Conservation (phyloP, 2,329 filamentous ascomycete genomes). For the Trichoderma endophyticum region DNA sequence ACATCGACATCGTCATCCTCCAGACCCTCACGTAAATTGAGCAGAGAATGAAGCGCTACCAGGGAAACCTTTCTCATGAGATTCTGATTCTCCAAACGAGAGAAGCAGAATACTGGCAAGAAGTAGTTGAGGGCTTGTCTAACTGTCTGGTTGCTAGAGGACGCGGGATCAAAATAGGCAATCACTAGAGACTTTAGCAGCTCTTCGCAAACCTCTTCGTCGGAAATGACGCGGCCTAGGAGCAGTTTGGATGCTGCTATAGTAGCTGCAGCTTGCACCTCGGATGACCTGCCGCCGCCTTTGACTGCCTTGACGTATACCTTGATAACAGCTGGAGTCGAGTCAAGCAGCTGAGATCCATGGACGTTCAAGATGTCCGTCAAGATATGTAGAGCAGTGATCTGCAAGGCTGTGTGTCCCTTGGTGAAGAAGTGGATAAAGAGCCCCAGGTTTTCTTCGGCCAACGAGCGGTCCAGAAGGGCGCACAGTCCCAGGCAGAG, state of each 20-base stretch:
- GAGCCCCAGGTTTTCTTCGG: constrained; percentile 84
- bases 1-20: constrained; percentile 75
- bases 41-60: constrained; percentile 70
- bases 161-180: constrained; percentile 86
- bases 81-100: constrained; percentile 74
- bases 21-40: constrained; percentile 67
- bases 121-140: constrained; percentile 90
- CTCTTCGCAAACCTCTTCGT: constrained; percentile 63
- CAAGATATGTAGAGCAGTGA: constrained; percentile 85
- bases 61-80: constrained; percentile 74
- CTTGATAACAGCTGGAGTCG: constrained; percentile 70
- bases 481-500: constrained; percentile 88
- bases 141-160: constrained; percentile 73
- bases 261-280: constrained; percentile 78
- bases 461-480: constrained; percentile 84
- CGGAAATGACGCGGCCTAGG: constrained; percentile 72
- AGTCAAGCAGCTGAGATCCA: constrained; percentile 69
- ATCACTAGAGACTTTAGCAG: constrained; percentile 82
- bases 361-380: constrained; percentile 91
- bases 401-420: constrained; percentile 84
- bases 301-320: constrained; percentile 82
- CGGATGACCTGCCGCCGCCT: constrained; percentile 62
- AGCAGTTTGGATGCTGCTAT: constrained; percentile 83
- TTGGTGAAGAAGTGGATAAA: constrained; percentile 97
- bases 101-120: constrained; percentile 90